Conservation (phyloP, 176 grass and related monocot species). For the Thinopyrum elongatum region DNA sequence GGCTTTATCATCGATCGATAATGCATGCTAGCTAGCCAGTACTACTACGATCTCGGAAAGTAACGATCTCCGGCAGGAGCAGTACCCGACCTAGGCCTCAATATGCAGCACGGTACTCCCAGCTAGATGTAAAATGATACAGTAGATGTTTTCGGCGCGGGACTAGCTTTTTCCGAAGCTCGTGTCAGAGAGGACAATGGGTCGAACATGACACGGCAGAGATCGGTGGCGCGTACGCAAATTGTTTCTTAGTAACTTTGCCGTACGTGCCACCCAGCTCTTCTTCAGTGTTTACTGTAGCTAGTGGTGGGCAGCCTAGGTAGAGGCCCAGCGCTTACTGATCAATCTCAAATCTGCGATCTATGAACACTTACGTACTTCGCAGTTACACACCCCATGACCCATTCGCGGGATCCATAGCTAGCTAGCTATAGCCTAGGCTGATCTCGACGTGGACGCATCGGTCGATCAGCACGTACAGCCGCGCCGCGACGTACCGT, state of each 20-base stretch:
- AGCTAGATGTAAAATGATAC: conserved; percentile 19
- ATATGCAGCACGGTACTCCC: too few species aligned
- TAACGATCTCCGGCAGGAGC: background rate
- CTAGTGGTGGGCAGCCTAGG: background rate
- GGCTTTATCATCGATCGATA: background rate
- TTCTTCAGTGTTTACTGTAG: background rate
- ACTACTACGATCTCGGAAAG: background rate
- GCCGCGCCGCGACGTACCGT: background rate
- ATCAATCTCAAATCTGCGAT: background rate
- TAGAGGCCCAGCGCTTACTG: background rate
- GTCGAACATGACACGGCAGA: conserved; percentile 39
- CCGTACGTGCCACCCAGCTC: background rate
- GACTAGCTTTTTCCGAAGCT: conserved; percentile 12
- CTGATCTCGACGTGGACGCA: background rate
- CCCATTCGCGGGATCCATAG: background rate
- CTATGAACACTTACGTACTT: background rate
- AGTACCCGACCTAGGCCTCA: background rate
- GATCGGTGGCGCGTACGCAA: background rate
- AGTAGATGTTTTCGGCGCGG: conserved; percentile 6
- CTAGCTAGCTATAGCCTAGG: background rate
- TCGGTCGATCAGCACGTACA: background rate
- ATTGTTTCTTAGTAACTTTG: conserved; percentile 36
- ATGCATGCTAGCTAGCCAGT: background rate
- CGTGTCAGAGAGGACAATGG: conserved; percentile 20
- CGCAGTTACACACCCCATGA: background rate